Evolutionary conservation across 768 basidiomycete species (phyloP), one percentile per base, ranked within the genome.

Genomic region (Suillus hirtellus): DNA sequence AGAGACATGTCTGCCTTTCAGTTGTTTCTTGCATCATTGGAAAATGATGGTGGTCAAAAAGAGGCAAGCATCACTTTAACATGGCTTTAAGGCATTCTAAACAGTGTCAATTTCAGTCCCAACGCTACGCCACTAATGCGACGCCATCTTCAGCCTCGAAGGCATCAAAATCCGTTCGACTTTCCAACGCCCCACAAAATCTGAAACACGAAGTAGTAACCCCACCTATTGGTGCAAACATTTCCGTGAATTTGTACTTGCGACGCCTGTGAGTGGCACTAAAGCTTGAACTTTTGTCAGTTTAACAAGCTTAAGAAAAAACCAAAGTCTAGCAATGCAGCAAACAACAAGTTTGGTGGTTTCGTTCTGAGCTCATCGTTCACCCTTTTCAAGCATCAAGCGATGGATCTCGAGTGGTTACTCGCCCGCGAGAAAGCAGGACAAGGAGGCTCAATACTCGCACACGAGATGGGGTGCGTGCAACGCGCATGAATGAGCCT

Each of bases 311-410:
- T 52, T 31, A 9, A 52, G 50, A 31, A 34, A 34, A 19, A 52
- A 17, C 31, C 27, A 11, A n/a, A 35, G 19, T n/a, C 34, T n/a
- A 35, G 31, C 34, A 35, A 53, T 53, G 31, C 34, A 53, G 52
- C 19, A 53, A 35, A 35, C 31, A 31, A 31, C 4, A 53, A 34
- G 52, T n/a, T 12, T n/a, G 19, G 52, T 53, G 5, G 52, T 6
- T 35, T 34, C 6, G 19, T 35, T 34, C 52, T 5, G 34, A 4
- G 11, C 19, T n/a, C 31, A 19, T 53, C 31, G 14, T 8, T 15
- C 17, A n/a, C n/a, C 15, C 43, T 59, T 40, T 59, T 40, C 40
- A 52, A 59, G 12, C 43, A 59, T 59, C 42, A 59, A 34, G 58
- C 58, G 58, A 59, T 47, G 31, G 58, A 50, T 3, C 43, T 52